These are phyloP conservation scores for Penicilliopsis zonata DNA, from an alignment of 495 filamentous ascomycete species.

Conservation along the genomic window DNA sequence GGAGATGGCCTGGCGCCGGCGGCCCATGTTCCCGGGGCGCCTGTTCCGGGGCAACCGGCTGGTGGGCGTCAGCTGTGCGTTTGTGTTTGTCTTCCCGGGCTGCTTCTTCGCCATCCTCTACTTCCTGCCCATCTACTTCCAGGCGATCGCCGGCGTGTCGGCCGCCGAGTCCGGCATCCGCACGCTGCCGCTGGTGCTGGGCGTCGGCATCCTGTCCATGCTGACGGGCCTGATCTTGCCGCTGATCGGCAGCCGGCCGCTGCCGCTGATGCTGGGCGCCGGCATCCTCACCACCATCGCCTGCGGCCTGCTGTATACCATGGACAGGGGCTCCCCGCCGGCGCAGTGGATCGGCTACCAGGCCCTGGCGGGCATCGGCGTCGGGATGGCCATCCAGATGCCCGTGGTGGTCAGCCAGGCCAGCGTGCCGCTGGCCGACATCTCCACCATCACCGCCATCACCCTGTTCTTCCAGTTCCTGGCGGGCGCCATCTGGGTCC, in stretches of 20 bases:
- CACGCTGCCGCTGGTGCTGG: conserved; percentile 37
- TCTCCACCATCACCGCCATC: conserved; percentile 22
- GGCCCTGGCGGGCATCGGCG: conserved; percentile 8
- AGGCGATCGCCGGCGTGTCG: conserved; percentile 31
- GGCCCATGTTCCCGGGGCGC: conserved; percentile 29
- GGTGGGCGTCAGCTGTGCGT: conserved; percentile 16
- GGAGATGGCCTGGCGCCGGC: too few species aligned
- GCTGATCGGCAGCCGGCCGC: conserved; percentile 12
- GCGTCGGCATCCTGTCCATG: conserved; percentile 18
- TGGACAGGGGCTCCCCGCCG: conserved; percentile 9
- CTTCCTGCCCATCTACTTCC: conserved; percentile 55
- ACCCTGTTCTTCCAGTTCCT: conserved; percentile 24
- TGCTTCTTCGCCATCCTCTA: too few species aligned
- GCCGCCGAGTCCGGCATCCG: conserved; percentile 38
- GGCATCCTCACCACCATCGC: conserved; percentile 20
- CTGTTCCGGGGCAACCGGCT: too few species aligned
- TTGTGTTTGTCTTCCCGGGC: conserved; percentile 30
- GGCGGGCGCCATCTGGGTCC: conserved; percentile 30
- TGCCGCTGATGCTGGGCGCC: conserved; percentile 12
- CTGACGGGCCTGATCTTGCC: conserved; percentile 35
- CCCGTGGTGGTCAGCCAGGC: conserved; percentile 16
- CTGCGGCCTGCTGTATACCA: conserved; percentile 34
- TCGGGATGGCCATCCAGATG: conserved; percentile 10
- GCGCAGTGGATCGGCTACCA: conserved; percentile 30
- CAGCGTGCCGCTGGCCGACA: conserved; percentile 27